These are phyloP conservation scores for Cyclotella choctawhatcheeana DNA, from an alignment of 108 stramenopile genomes.

Conservation along the genomic window DNA sequence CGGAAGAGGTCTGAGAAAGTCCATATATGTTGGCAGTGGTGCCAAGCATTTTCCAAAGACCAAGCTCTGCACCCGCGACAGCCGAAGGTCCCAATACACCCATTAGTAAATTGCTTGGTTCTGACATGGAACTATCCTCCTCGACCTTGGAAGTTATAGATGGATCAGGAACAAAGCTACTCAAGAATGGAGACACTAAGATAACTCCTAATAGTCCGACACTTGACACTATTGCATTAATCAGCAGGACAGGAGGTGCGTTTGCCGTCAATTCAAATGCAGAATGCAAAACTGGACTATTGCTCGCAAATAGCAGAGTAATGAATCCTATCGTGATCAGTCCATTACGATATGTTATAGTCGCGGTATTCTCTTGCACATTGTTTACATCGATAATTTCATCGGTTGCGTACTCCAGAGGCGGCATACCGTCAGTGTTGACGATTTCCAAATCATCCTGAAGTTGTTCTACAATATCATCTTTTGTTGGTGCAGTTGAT, in stretches of 20 bases:
- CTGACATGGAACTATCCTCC: background rate
- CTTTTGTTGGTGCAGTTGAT: background rate
- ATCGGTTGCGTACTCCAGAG: background rate
- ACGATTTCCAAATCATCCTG: background rate
- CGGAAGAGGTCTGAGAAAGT: slow-evolving; percentile 70
- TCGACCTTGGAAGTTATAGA: slow-evolving; percentile 21
- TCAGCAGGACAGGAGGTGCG: slow-evolving; percentile 61
- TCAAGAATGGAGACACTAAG: slow-evolving; percentile 53
- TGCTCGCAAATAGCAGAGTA: slow-evolving; percentile 72
- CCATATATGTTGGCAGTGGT: slow-evolving; percentile 81
- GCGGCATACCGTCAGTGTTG: slow-evolving; percentile 16
- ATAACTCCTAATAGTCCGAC: slow-evolving; percentile 67
- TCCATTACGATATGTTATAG: slow-evolving; percentile 53
- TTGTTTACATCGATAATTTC: background rate
- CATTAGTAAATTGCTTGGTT: slow-evolving; percentile 15
- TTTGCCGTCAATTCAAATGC: slow-evolving; percentile 52
- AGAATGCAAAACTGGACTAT: slow-evolving; percentile 69
- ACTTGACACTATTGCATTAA: slow-evolving; percentile 71
- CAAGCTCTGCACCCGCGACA: slow-evolving; percentile 46
- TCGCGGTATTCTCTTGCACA: slow-evolving; percentile 5
- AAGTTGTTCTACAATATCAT: background rate
- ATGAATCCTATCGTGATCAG: slow-evolving; percentile 73
- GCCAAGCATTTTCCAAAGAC: slow-evolving; percentile 57
- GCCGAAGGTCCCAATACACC: slow-evolving; percentile 40
- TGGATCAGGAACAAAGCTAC: slow-evolving; percentile 52